Base-by-base conservation (phyloP, 129 eudicot genomes). In the Deinandra increscens region DNA sequence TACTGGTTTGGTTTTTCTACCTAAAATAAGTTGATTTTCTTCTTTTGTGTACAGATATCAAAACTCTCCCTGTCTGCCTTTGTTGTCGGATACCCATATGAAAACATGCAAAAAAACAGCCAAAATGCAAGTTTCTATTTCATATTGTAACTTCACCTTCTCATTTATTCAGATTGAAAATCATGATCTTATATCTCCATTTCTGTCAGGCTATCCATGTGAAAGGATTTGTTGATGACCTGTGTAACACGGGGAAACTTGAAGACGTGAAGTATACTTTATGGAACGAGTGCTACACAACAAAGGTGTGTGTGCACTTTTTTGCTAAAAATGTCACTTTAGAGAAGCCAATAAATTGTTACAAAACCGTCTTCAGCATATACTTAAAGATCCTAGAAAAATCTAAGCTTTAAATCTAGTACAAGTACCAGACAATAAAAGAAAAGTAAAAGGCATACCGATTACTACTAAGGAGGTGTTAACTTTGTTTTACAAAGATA, bases 261-360 rank as follows among this genome's bases (percentile, higher is more conserved):
- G 79, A 83, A 37, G 93, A 79, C 75, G 64, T 87, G 22, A 80
- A 17, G 26, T 93, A 93, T 69, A 87, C 99, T 15, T 93, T 84
- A 65, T 87, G 95, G 95, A 75, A 93, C 12, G 99, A 93, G 84
- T 83, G 90, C 85, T 87, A 77, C 83, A 87, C 99, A 1, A 77
- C 99, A 41, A 93, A 87, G 95, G 99, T 93, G 56, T 26, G 87
- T 41, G 64, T 18, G n/a, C n/a, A 36, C 66, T 60, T 64, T 62
- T 74, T 54, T 63, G 56, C 64, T 18, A 59, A 38, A 31, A 19
- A 54, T 54, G 14, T 54, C 34, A 54, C 60, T 8, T 20, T 54
- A 54, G 60, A 54, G 60, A 54, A 22, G 60, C 14, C 33, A 10
- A 19, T 20, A 54, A 50, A 54, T 54, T 54, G 60, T 54, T 53